Percentiles rank a stretch among this genome's conserved stretches.
Conservation (phyloP, 352 stramenopile species). For the Pythium guiyangense region DNA sequence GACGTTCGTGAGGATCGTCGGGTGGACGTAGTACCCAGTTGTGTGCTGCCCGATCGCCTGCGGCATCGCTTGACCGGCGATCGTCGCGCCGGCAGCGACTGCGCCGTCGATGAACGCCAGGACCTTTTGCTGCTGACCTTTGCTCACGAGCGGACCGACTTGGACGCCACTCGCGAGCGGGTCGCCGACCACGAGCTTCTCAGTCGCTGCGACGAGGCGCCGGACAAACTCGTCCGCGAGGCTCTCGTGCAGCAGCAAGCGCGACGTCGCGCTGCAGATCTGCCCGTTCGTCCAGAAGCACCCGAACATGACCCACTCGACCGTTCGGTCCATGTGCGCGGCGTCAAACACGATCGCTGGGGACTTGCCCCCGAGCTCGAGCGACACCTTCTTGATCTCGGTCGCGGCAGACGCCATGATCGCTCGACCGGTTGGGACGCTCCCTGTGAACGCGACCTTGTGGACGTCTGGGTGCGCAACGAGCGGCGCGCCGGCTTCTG, state of each 20-base stretch:
- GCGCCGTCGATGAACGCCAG: slow-evolving; percentile 51
- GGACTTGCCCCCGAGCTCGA: slow-evolving; percentile 89
- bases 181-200: slow-evolving; percentile 59
- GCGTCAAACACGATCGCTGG: slow-evolving; percentile 85
- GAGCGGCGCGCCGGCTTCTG: slow-evolving; percentile 54
- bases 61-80: slow-evolving; percentile 27
- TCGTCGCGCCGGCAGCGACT: slow-evolving; percentile 46
- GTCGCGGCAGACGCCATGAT: slow-evolving; percentile 49
- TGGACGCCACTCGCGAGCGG: slow-evolving; percentile 46
- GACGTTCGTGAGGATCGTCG: slow-evolving; percentile 76
- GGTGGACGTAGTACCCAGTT: slow-evolving; percentile 67
- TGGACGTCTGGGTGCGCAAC: slow-evolving; percentile 58
- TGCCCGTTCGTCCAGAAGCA: slow-evolving; percentile 79
- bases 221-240: slow-evolving; percentile 63
- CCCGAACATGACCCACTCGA: slow-evolving; percentile 81
- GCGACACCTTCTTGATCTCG: slow-evolving; percentile 56
- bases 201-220: slow-evolving; percentile 35
- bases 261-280: slow-evolving; percentile 73
- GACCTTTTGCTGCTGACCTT: slow-evolving; percentile 68
- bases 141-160: slow-evolving; percentile 79
- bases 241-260: slow-evolving; percentile 69
- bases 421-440: slow-evolving; percentile 34
- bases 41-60: slow-evolving; percentile 12
- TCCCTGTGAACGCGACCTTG: slow-evolving; percentile 80
- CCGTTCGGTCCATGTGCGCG: slow-evolving; percentile 54